Evolutionary conservation across 2,329 filamentous ascomycete genomes (phyloP), one percentile per base, ranked within the genome.

Genomic region (Colletotrichum simmondsii): DNA sequence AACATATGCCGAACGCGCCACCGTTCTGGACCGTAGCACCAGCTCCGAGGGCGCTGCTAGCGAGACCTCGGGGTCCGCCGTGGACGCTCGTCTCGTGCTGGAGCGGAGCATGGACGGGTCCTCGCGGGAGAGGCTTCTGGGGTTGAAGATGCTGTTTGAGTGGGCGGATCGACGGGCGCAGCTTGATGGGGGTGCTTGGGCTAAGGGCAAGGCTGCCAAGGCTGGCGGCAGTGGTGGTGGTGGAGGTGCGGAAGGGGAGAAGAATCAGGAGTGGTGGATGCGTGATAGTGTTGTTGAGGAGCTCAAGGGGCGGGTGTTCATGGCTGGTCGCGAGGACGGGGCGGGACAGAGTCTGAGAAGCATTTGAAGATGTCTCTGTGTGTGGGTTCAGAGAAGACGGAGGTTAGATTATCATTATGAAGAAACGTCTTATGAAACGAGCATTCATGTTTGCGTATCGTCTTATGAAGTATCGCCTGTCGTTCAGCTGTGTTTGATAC

Each of bases 51-150:
- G 86, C 30, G 85, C 84, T 0, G 83, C 83, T n/a, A 83, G 85
- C 8, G 80, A 82, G 59, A 79, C 78, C 1, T 78, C 81, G 1
- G 83, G 78, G 19, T 83, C 78, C 2, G 85, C 85, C 0, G 90
- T 97, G 1, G 95, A 98, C 79, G 90, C 91, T 37, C 87, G 92
- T 52, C 83, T 98, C 30, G 89, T 92, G 71, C 85, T 98, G 60
- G 89, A 89, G 75, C 83, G 85, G 26, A 85, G 86, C 42, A 69
- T 86, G 60, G 82, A 84, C 4, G 82, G 81, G 2, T 84, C 85
- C 75, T 79, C 77, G 12, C 78, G 83, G 37, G 83, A 85, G 75
- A 69, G 78, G 1, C 80, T 91, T 26, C 80, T 90, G 16, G 88
- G 88, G 0, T 78, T 89, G 5, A 84, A 83, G 59, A 75, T 89